phyloP scores from a whole-genome alignment of 768 basidiomycete species.

The Rhodotorula kratochvilovae region DNA sequence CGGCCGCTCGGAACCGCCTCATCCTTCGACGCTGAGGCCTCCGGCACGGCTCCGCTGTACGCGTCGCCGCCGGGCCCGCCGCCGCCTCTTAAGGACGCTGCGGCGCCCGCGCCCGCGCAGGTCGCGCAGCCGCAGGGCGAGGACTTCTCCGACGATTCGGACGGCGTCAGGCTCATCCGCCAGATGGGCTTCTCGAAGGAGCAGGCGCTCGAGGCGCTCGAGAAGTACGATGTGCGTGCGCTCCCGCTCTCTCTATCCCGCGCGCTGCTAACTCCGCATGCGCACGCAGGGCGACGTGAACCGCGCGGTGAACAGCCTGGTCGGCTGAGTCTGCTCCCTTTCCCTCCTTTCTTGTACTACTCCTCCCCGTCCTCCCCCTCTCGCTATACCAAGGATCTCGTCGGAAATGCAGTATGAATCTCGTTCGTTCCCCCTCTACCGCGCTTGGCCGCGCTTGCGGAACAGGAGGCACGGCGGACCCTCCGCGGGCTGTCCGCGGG shows the following conservation, averaged over 20 bases:
- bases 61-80: conserved; percentile 43
- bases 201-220: conserved; percentile 77
- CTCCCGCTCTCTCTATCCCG: background rate
- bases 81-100: conserved; percentile 44
- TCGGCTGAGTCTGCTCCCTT: background rate
- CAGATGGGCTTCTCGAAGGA: conserved; percentile 85
- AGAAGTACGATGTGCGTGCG: conserved; percentile 60
- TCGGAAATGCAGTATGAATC: background rate
- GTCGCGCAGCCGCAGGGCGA: background rate
- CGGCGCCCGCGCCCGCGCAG: background rate
- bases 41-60: conserved; percentile 52
- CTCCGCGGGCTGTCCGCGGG: too few species aligned
- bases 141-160: conserved; percentile 57
- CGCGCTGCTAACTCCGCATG: background rate
- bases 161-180: conserved; percentile 70
- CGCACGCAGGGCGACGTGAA: conserved; percentile 24
- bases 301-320: conserved; percentile 24
- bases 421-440: too few species aligned
- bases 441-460: too few species aligned
- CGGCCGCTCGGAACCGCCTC: conserved; percentile 50
- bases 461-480: too few species aligned
- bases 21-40: conserved; percentile 41
- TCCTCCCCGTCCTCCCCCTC: background rate
- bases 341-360: background rate
- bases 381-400: background rate